Conservation (phyloP, 495 filamentous ascomycete genomes). For the Amniculicola lignicola region DNA sequence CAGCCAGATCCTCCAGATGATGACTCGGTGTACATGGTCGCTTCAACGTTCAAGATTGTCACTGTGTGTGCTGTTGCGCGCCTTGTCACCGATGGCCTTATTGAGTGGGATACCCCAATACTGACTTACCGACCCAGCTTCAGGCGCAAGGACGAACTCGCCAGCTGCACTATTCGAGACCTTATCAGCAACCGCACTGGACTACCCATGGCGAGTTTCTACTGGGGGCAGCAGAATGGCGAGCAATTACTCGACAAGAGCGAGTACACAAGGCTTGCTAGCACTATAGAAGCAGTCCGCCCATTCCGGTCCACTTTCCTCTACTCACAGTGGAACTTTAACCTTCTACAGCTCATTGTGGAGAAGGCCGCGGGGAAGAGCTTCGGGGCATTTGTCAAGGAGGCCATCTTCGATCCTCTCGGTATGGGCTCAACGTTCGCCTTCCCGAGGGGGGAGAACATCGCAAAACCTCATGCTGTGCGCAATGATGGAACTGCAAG, state of each 20-base stretch:
- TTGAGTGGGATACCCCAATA: conserved; percentile 11
- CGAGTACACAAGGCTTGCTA: background rate
- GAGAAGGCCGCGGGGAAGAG: conserved; percentile 11
- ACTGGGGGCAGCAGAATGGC: conserved; percentile 14
- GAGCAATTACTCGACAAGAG: conserved; percentile 1
- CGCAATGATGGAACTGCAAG: background rate
- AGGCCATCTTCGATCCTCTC: conserved; percentile 8
- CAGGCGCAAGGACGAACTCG: conserved; percentile 3
- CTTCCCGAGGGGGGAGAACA: background rate
- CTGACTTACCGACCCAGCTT: conserved; percentile 6
- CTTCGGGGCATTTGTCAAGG: conserved; percentile 5
- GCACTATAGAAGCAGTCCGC: background rate
- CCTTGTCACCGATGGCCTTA: conserved; percentile 4
- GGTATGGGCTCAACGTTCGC: conserved; percentile 8
- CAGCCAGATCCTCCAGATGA: background rate
- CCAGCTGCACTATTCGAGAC: conserved; percentile 1
- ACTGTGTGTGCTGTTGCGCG: background rate
- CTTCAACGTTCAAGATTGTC: conserved; percentile 4
- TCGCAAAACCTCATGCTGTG: background rate
- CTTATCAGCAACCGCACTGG: conserved; percentile 8
- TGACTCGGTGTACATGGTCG: conserved; percentile 8
- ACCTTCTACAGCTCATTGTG: conserved; percentile 6
- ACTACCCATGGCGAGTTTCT: conserved; percentile 5
- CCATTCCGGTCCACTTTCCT: conserved; percentile 10
- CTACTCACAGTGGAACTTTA: conserved; percentile 24